A percentile compares a stretch with the other conserved stretches of the same genome.
These are phyloP conservation scores for Sarocladiaceae sp. DNA, from an alignment of 2,329 filamentous ascomycete species.

Conservation along the genomic window DNA sequence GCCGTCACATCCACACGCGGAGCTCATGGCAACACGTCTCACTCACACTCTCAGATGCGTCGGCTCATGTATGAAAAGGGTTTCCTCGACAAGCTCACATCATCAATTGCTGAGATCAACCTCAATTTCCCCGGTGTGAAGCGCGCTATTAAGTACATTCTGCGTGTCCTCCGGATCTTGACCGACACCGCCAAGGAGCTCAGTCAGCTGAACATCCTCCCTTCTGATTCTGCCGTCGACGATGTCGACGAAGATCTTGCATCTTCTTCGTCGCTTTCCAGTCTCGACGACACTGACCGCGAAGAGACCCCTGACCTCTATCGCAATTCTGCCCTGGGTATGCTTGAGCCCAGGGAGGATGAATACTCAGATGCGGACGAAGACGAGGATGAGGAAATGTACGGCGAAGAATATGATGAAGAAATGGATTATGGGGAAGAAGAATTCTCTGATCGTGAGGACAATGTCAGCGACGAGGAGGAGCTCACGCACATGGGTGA, in stretches of 20 bases:
- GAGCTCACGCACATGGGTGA: conserved; percentile 79
- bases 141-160: conserved; percentile 91
- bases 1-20: conserved; percentile 38
- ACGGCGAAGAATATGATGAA: conserved; percentile 84
- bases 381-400: conserved; percentile 78
- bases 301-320: conserved; percentile 97
- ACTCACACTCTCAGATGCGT: conserved; percentile 77
- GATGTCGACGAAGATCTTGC: conserved; percentile 81
- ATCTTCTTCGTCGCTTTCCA: conserved; percentile 83
- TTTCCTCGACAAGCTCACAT: conserved; percentile 81
- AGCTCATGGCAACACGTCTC: conserved; percentile 34
- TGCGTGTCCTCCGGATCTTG: conserved; percentile 81
- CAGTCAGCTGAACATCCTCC: conserved; percentile 76
- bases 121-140: conserved; percentile 92
- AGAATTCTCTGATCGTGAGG: conserved; percentile 76
- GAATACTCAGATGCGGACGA: conserved; percentile 73
- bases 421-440: conserved; percentile 90
- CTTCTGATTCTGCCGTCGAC: conserved; percentile 59
- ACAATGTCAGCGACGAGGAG: conserved; percentile 87
- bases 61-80: conserved; percentile 99
- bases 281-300: conserved; percentile 70
- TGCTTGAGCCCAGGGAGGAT: conserved; percentile 83
- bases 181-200: conserved; percentile 83
- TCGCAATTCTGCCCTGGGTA: conserved; percentile 90
- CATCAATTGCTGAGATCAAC: conserved; percentile 91